Percentiles rank a stretch among this genome's conserved stretches.
phyloP scores from a whole-genome alignment of 2,329 filamentous ascomycete species.

The Aspergillus tanneri region DNA sequence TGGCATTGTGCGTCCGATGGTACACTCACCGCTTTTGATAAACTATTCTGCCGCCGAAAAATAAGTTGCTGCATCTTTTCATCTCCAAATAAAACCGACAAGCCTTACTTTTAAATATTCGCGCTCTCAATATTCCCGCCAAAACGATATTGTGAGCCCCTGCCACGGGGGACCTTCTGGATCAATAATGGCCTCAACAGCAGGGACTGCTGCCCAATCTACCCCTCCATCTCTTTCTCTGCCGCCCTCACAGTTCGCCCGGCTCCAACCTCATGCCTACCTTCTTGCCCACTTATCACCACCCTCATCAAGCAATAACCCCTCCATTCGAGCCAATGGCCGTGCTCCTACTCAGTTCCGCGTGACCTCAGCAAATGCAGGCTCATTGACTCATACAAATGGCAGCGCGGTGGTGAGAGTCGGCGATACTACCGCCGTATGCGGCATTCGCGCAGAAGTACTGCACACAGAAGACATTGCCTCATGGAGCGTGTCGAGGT shows the following conservation, averaged over 20 bases:
- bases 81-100: constrained; percentile 7
- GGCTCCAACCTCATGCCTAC: constrained; percentile 84
- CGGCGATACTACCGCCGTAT: constrained; percentile 92
- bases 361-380: constrained; percentile 71
- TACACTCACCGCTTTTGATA: constrained; percentile 16
- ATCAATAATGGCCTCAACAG: constrained; percentile 24
- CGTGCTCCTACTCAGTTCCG: constrained; percentile 70
- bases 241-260: constrained; percentile 72
- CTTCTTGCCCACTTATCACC: constrained; percentile 83
- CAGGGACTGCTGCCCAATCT: constrained; percentile 24
- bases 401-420: constrained; percentile 85
- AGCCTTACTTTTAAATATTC: too few species aligned
- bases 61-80: constrained; percentile 20
- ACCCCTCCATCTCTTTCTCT: constrained; percentile 51
- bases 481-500: constrained; percentile 47
- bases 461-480: constrained; percentile 71
- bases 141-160: too few species aligned
- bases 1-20: too few species aligned
- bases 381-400: constrained; percentile 82
- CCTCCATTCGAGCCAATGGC: constrained; percentile 75
- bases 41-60: constrained; percentile 23
- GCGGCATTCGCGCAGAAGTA: constrained; percentile 84
- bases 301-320: constrained; percentile 46
- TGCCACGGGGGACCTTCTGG: not conserved
- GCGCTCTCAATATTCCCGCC: too few species aligned